These are phyloP conservation scores for Antarctomyces pellizariae DNA, from an alignment of 495 filamentous ascomycete species.

Conservation along the genomic window DNA sequence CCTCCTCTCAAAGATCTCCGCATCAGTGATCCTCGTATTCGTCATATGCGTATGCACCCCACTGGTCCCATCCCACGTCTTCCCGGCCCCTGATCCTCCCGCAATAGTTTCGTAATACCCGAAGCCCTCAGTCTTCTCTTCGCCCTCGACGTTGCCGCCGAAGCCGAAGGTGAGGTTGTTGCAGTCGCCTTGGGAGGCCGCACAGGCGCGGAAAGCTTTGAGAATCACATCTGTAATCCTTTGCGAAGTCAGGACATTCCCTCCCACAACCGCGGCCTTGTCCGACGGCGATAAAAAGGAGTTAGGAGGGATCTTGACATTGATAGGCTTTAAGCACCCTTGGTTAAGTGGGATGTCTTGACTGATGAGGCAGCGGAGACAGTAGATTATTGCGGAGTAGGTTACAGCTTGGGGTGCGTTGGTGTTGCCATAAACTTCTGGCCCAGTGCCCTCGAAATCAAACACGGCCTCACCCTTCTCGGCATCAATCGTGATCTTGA, in stretches of 20 bases:
- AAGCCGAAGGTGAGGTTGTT: conserved; percentile 80
- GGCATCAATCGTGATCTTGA: conserved; percentile 66
- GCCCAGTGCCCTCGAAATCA: conserved; percentile 77
- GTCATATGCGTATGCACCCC: conserved; percentile 97
- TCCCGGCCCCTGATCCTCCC: conserved; percentile 72
- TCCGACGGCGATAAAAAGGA: conserved; percentile 72
- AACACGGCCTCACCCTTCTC: conserved; percentile 72
- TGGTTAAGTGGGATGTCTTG: conserved; percentile 94
- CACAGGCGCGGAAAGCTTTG: conserved; percentile 72
- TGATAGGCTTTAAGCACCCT: conserved; percentile 74
- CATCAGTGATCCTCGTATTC: conserved; percentile 94
- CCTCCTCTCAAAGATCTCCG: conserved; percentile 83
- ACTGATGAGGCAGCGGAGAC: conserved; percentile 73
- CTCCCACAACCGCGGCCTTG: conserved; percentile 80
- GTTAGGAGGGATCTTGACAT: conserved; percentile 59
- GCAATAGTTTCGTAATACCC: conserved; percentile 98
- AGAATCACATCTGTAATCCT: conserved; percentile 89
- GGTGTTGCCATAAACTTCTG: conserved; percentile 84
- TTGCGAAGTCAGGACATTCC: conserved; percentile 80
- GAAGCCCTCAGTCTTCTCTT: conserved; percentile 46
- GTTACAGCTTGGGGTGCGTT: conserved; percentile 91
- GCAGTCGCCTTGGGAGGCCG: conserved; percentile 76
- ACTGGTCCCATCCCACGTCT: conserved; percentile 67
- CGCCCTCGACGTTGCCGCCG: conserved; percentile 48
- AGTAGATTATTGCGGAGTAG: conserved; percentile 92